Percentiles rank a stretch among this genome's conserved stretches.
phyloP scores from a whole-genome alignment of 495 filamentous ascomycete species.

The Jackrogersella minutella region DNA sequence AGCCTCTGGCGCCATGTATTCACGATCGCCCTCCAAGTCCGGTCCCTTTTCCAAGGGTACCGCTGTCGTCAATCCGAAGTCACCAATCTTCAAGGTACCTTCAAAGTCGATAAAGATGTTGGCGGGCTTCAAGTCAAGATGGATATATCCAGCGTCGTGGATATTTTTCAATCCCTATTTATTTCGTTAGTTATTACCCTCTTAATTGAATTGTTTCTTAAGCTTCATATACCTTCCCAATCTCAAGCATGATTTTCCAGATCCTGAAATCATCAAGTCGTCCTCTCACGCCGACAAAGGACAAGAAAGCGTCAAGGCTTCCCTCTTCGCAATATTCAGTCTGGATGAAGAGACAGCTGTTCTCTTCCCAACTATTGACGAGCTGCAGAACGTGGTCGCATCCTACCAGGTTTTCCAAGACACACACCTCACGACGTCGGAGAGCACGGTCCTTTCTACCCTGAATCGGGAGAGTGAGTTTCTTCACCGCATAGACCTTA shows the following conservation, averaged over 20 bases:
- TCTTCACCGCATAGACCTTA: constrained; percentile 91
- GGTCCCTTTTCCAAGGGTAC: constrained; percentile 79
- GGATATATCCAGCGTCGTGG: constrained; percentile 86
- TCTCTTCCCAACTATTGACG: constrained; percentile 84
- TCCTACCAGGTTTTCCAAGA: constrained; percentile 73
- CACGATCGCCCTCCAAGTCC: constrained; percentile 92
- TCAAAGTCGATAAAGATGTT: constrained; percentile 93
- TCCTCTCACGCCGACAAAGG: constrained; percentile 77
- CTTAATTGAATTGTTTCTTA: not conserved
- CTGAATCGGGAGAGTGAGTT: constrained; percentile 77
- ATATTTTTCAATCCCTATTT: constrained; percentile 83
- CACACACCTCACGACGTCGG: constrained; percentile 80
- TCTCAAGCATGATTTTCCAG: constrained; percentile 94
- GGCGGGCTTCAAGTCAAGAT: constrained; percentile 94
- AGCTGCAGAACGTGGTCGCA: constrained; percentile 85
- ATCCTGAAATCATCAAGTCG: constrained; percentile 96
- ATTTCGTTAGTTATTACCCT: not conserved
- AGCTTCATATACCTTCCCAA: constrained; percentile 71
- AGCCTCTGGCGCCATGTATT: constrained; percentile 94
- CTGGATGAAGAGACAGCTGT: constrained; percentile 87
- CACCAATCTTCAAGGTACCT: constrained; percentile 90
- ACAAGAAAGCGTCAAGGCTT: constrained; percentile 82
- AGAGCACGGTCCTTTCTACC: constrained; percentile 77
- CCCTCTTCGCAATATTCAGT: constrained; percentile 96
- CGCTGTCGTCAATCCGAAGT: constrained; percentile 89